Evolutionary conservation across 139 green algal species (phyloP).

Genomic region (Parachlorella kessleri): DNA sequence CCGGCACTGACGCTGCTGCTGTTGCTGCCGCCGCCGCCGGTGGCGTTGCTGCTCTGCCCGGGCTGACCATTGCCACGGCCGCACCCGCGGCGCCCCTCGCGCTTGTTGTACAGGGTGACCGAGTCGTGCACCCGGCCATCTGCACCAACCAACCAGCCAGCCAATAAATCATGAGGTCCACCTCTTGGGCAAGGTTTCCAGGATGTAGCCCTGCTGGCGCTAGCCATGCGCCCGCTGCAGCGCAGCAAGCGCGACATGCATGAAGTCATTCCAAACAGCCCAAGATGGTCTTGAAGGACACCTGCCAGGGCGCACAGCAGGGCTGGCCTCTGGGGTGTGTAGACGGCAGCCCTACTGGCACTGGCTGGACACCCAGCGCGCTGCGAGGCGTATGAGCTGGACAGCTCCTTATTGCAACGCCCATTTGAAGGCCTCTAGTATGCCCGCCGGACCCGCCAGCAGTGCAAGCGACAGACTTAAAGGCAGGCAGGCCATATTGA

Average conservation of each 20-base stretch:
- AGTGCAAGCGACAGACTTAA: no score
- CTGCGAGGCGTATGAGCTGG: no score
- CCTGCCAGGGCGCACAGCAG: no score
- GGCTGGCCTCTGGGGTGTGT: no score
- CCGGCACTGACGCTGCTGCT: not conserved
- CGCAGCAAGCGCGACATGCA: no score
- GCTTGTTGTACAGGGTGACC: slow-evolving; percentile 25
- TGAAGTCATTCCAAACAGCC: not conserved
- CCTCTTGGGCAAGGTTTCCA: no score
- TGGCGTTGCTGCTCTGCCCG: not conserved
- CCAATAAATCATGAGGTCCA: not conserved
- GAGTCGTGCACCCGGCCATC: slow-evolving; percentile 22
- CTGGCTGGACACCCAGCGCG: no score
- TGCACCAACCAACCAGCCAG: not conserved
- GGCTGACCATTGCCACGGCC: not conserved
- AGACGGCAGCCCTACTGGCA: no score
- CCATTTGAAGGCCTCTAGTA: no score
- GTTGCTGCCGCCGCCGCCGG: not conserved
- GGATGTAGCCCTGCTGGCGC: not conserved
- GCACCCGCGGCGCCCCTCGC: slow-evolving; percentile 10
- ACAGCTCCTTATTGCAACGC: no score
- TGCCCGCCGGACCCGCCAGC: no score
- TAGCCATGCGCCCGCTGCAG: not conserved
- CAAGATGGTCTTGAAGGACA: not conserved
- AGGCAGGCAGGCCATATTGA: no score